Evolutionary conservation across 2,329 filamentous ascomycete species (phyloP), one percentile per base, ranked within the genome.

Genomic region (Stagonosporopsis cucurbitacearum): DNA sequence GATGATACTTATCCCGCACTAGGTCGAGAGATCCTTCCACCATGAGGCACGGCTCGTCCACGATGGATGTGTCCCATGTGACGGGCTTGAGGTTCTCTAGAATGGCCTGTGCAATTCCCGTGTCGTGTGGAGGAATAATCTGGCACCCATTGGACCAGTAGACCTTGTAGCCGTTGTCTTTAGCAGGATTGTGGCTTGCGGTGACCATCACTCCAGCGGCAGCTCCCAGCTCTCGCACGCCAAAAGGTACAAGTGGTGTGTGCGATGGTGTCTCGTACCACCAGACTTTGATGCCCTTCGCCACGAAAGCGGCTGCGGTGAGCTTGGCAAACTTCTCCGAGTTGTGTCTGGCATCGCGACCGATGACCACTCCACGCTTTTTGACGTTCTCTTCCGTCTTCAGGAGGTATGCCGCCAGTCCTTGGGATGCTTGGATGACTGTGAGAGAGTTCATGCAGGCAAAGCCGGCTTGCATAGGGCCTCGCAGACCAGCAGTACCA

Each of bases 151-250:
- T 88, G 15, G 77, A 78, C 77, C 84, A 87, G 74, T 88, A 88
- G 8, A 88, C 86, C 74, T 88, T 88, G 74, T 88, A 88, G 19
- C 86, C 86, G 66, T 88, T 88, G 67, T 88, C 85, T 62, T 82
- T 77, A 41, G 84, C 82, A 13, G 86, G 85, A 62, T 88, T 88
- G 71, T 87, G 85, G 65, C 84, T 87, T 28, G 86, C 86, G 13
- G 86, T 88, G 33, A 88, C 80, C 85, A 88, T 88, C 26, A 88
- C 77, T 19, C 86, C 86, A 39, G 84, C 86, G 4, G 78, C 81
- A 28, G 85, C 84, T 33, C 76, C 72, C 50, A 84, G 77, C 50
- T 81, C 72, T 6, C 76, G 78, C 28, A 88, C 82, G 3, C 82
- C 81, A 68, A 87, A 88, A 1, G 86, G 84, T 7, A 88, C 85